Base-by-base conservation (phyloP, 225 moss, liverwort and hornwort species). In the Pleurozium schreberi region DNA sequence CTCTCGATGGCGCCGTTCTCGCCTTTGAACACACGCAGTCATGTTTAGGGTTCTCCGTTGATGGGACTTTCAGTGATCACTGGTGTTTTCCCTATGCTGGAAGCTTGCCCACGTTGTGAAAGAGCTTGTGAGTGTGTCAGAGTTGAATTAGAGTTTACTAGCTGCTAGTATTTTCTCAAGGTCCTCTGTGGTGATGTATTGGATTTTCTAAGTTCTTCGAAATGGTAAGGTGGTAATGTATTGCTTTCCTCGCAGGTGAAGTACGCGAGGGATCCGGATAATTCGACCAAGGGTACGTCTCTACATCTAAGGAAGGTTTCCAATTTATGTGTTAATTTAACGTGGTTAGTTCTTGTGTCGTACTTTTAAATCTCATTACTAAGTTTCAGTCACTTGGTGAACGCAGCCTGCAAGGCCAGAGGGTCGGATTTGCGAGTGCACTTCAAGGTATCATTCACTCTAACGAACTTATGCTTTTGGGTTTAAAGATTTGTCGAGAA, bases 351-450 rank as follows among this genome's bases (percentile, higher is more conserved):
- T 43, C 11, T 75, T 33, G 4, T 70, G 26, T 49, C 2, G 15
- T 40, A 9, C 9, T 83, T 60, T 26, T 57, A 36, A 23, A 50
- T 33, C 34, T 40, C 5, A 27, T 34, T 86, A 57, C 75, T 90
- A 58, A 84, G 43, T 73, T 81, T 43, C 2, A 15, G 18, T 18
- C 9, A 4, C 25, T 68, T 82, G 22, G 23, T 77, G 55, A 86
- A 69, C 57, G 83, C 94, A 94, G 94, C 93, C 85, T 94, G 94
- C 83, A 94, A 94, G 92, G 95, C 94, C 80, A 90, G 94, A 85
- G 95, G 95, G 40, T 91, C 90, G 82, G 91, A 91, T 89, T 92
- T 91, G 92, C 89, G 89, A 70, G 90, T 91, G 89, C 89, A 92
- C 82, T 91, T 91, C 71, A 92, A 91, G 92, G 92, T 92, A 79